phyloP scores from a whole-genome alignment of 805 yeast species.

The Kregervanrija pseudodelftensis region DNA sequence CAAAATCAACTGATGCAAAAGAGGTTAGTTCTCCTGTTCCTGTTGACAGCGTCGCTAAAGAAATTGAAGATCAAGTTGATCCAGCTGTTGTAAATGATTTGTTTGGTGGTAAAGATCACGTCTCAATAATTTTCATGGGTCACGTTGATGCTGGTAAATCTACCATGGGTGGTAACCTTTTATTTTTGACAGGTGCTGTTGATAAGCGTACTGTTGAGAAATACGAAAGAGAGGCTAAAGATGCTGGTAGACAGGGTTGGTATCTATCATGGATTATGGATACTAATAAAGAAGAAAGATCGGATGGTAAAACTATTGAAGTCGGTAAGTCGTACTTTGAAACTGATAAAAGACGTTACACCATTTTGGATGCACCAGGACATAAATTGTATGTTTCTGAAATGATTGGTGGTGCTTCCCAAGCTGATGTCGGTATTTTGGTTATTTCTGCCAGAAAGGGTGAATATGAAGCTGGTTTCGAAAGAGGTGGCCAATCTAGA shows the following conservation, averaged over 20 bases:
- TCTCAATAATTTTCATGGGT: conserved; percentile 97
- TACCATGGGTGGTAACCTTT: conserved; percentile 97
- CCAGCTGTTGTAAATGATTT: conserved; percentile 83
- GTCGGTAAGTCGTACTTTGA: conserved; percentile 97
- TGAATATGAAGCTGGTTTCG: conserved; percentile 98
- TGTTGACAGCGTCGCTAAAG: conserved; percentile 52
- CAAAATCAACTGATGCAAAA: conserved; percentile 19
- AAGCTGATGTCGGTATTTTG: conserved; percentile 96
- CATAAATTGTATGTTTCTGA: conserved; percentile 98
- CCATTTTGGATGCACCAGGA: conserved; percentile 98
- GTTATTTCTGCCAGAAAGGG: conserved; percentile 98
- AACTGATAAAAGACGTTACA: conserved; percentile 96
- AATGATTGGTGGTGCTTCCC: conserved; percentile 99
- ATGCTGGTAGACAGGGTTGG: conserved; percentile 99
- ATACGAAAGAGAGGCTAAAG: conserved; percentile 97
- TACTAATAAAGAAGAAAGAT: conserved; percentile 97
- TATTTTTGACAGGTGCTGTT: conserved; percentile 91
- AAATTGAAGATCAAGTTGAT: conserved; percentile 77
- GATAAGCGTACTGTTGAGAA: conserved; percentile 98
- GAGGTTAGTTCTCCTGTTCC: conserved; percentile 12
- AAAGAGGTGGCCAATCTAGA: conserved; percentile 98
- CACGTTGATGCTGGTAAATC: conserved; percentile 99
- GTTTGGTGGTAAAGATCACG: conserved; percentile 97
- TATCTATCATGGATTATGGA: conserved; percentile 99
- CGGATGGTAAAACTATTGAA: conserved; percentile 98